These are phyloP conservation scores for Xylaria sp. DNA, from an alignment of 2,329 filamentous ascomycete genomes.

Conservation along the genomic window DNA sequence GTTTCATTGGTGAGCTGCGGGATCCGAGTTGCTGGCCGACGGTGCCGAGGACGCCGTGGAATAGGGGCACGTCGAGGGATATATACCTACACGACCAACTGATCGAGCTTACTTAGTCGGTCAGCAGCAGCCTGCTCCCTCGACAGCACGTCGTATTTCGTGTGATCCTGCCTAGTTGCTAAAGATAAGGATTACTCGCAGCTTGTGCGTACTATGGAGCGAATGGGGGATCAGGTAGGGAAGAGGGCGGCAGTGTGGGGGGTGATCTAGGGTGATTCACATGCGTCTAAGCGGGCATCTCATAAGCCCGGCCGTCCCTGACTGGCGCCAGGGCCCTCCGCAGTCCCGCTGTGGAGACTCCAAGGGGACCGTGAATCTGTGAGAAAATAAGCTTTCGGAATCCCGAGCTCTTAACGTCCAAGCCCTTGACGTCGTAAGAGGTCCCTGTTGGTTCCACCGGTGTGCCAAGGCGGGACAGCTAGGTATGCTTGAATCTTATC, in stretches of 20 bases:
- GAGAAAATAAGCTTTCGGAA: constrained; percentile 22
- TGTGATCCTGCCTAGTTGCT: neutral
- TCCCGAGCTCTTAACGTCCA: constrained; percentile 20
- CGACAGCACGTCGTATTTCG: neutral
- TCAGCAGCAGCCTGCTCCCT: neutral
- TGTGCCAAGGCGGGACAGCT: neutral
- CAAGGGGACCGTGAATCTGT: too few species aligned
- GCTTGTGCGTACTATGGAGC: too few species aligned
- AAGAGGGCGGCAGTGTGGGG: too few species aligned
- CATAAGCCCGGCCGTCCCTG: too few species aligned
- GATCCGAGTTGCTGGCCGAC: neutral
- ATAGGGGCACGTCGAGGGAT: neutral
- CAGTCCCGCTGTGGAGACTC: neutral
- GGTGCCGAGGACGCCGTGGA: too few species aligned
- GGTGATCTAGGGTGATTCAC: too few species aligned
- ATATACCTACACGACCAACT: neutral
- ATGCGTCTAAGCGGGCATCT: too few species aligned
- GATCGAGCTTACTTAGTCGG: neutral
- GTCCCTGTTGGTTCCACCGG: neutral
- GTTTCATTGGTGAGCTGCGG: neutral
- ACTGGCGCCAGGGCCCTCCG: neutral
- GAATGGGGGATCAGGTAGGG: too few species aligned
- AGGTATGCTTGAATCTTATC: neutral
- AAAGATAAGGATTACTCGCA: too few species aligned
- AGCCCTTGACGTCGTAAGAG: constrained; percentile 6